These are phyloP conservation scores for Globisporangium lucens DNA, from an alignment of 352 stramenopile species.

Conservation along the genomic window DNA sequence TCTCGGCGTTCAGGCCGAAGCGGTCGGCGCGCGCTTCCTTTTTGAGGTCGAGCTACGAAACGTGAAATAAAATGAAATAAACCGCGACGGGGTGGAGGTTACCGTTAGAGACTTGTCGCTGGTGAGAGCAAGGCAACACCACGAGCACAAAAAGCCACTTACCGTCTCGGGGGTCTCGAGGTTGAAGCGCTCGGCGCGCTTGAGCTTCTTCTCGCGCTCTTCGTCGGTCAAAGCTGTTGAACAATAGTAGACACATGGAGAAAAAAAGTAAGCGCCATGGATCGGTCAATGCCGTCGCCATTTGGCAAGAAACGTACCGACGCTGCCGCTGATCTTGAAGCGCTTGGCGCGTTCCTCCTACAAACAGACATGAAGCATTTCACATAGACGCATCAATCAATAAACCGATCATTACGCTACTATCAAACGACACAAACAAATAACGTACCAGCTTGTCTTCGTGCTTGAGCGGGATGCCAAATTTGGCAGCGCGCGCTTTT, in stretches of 20 bases:
- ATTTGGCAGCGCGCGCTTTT: conserved; percentile 75
- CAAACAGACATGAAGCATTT: not conserved
- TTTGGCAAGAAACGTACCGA: conserved; percentile 20
- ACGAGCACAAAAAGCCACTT: conserved; percentile 9
- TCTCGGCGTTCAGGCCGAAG: conserved; percentile 80
- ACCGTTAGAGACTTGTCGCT: too few species aligned
- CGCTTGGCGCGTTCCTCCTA: conserved; percentile 76
- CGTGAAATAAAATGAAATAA: not conserved
- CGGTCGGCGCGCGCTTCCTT: conserved; percentile 74
- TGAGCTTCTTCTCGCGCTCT: conserved; percentile 65
- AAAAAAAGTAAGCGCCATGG: not conserved
- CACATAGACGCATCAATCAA: not conserved
- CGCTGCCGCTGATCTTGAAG: conserved; percentile 54
- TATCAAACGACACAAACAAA: not conserved
- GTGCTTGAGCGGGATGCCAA: conserved; percentile 64
- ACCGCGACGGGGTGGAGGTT: not conserved
- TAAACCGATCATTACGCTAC: not conserved
- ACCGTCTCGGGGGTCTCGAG: conserved; percentile 79
- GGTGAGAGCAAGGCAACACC: too few species aligned
- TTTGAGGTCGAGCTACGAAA: conserved; percentile 69
- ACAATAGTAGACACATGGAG: not conserved
- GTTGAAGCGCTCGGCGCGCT: conserved; percentile 74
- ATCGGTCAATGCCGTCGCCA: not conserved
- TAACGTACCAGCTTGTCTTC: conserved; percentile 70
- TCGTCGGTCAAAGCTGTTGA: conserved; percentile 25